Base-by-base conservation (phyloP, 1,139 yeast genomes). In the Candida glucosophila region DNA sequence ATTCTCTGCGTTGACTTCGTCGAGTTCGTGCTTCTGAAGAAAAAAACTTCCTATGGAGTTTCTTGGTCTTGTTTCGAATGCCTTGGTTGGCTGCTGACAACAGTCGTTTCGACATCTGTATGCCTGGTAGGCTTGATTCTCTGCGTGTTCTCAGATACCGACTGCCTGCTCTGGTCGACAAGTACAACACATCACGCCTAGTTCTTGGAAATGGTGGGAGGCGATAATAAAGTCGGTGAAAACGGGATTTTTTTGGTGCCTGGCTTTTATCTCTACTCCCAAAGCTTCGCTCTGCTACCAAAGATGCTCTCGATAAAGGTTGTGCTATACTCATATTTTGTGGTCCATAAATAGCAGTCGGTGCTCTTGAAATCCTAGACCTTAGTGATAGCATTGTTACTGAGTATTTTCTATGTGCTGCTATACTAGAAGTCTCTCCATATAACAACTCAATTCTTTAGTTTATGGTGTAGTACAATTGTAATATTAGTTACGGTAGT, bases 141-240 rank as follows among this genome's bases (percentile, higher is more conserved):
- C 39, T 44, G 22, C 35, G 43, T 21, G 37, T 33, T 2, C 47
- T 41, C 17, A 39, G 34, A 19, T 32, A 28, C 26, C 37, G 39
- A 14, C 42, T 22, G 9, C 43, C 43, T 9, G 51, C 43, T 72
- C 63, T 63, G 19, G 50, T 55, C 22, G 72, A 64, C 50, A 73
- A 73, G 45, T 73, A 73, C 27, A 72, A 55, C 4, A 67, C 66
- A 31, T 67, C 71, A 33, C 81, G 51, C 47, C 72, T 73, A 5
- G 83, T 81, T 34, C 81, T 58, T 2, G 83, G 81, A 28, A 76
- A 71, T 33, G 61, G 58, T 2, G 82, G 79, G 40, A 76, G 72
- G 13, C 57, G 62, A 37, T 69, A 67, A 34, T 49, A 55, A 17
- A 44, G 42, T 22, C 44, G 39, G 27, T 40, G 33, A 20, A 55